Evolutionary conservation across 495 filamentous ascomycete species (phyloP), one percentile per base, ranked within the genome.

Genomic region (Xylaria venustula): DNA sequence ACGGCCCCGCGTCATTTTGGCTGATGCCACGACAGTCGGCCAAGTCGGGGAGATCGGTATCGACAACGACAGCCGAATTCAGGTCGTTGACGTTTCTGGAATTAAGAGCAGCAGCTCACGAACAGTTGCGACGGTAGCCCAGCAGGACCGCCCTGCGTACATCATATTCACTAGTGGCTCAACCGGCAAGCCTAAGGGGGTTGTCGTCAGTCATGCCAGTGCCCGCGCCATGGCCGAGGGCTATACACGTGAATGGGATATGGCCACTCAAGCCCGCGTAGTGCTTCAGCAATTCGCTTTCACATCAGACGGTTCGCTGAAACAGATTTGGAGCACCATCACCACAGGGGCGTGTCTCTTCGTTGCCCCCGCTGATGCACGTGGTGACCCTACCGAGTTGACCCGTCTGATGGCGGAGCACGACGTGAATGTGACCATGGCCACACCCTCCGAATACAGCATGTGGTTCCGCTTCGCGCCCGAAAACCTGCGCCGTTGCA

Each of bases 81-180:
- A n/a, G 3, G 7, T 26, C 20, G 11, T 48, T 7, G 14, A 32
- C 8, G 26, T 50, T 32, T 50, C 47, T 2, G n/a, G 28, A 6
- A 8, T 48, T 48, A n/a, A n/a, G n/a, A n/a, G n/a, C n/a, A n/a
- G n/a, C n/a, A n/a, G n/a, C n/a, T n/a, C n/a, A n/a, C 46, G 7
- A n/a, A 48, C 46, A 4, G 7, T 28, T 7, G 30, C 5, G 30
- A 11, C 30, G n/a, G n/a, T n/a, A n/a, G n/a, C n/a, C n/a, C n/a
- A n/a, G n/a, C n/a, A n/a, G n/a, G n/a, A n/a, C n/a, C n/a, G n/a
- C n/a, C n/a, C n/a, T n/a, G n/a, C n/a, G n/a, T n/a, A n/a, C n/a
- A n/a, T n/a, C n/a, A n/a, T n/a, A n/a, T 79, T 69, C 56, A 79
- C 76, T 3, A 75, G 72, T 61, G 76, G 76, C 12, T 69, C 75